Percentiles rank a stretch among this genome's conserved stretches.
phyloP scores from a whole-genome alignment of 2,329 filamentous ascomycete genomes.

The Xylaria multiplex region DNA sequence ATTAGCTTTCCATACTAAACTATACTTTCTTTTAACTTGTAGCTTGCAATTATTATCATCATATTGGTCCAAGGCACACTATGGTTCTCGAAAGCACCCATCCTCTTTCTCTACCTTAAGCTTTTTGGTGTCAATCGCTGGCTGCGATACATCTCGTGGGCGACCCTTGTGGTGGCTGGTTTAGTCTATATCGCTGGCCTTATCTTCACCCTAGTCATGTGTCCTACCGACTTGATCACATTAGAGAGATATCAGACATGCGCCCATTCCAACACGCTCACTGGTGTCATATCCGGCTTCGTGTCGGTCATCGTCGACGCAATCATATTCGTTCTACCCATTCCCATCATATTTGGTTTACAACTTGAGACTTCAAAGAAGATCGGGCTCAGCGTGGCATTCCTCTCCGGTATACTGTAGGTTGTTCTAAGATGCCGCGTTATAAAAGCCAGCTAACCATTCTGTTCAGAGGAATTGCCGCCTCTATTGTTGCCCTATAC shows the following conservation, averaged over 20 bases:
- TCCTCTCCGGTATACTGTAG: constrained; percentile 24
- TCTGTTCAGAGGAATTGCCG: constrained; percentile 2
- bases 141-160: constrained; percentile 13
- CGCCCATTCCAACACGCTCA: constrained; percentile 10
- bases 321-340: constrained; percentile 20
- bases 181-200: constrained; percentile 11
- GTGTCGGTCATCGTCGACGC: constrained; percentile 13
- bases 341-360: constrained; percentile 8
- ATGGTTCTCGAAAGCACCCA: constrained; percentile 22
- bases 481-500: constrained; percentile 14
- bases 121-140: constrained; percentile 18
- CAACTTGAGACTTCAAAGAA: constrained; percentile 21
- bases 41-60: constrained; percentile 17
- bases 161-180: constrained; percentile 5
- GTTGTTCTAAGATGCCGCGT: background rate
- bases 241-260: background rate
- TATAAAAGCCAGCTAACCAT: background rate
- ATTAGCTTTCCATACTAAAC: background rate
- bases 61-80: constrained; percentile 13
- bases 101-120: constrained; percentile 21
- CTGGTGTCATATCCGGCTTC: constrained; percentile 11
- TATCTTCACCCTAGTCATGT: constrained; percentile 6
- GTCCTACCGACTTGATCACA: constrained; percentile 3
- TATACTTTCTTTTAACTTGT: too few species aligned
- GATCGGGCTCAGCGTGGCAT: constrained; percentile 18